Conservation (phyloP, 371 early-diverging fungal species). For the Mortierella polycephala region DNA sequence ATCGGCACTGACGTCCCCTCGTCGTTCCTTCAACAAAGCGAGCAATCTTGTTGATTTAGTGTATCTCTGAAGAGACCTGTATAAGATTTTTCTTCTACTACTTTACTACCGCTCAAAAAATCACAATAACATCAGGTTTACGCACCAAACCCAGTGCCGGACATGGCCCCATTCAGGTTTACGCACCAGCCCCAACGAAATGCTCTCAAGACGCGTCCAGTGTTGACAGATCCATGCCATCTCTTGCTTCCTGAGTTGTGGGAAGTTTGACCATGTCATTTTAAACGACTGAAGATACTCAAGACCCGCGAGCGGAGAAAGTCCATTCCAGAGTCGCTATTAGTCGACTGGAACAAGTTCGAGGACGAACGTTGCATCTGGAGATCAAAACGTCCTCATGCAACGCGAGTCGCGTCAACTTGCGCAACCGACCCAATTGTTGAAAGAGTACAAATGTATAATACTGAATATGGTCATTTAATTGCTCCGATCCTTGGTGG, state of each 20-base stretch:
- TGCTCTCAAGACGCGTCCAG: slow-evolving; percentile 26
- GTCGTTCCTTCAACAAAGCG: too few relatives aligned
- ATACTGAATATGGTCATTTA: slow-evolving; percentile 23
- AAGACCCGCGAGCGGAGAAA: slow-evolving; percentile 20
- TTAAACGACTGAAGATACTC: slow-evolving; percentile 15
- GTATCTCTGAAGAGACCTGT: background rate
- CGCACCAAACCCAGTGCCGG: slow-evolving; percentile 17
- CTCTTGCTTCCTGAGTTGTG: slow-evolving; percentile 23
- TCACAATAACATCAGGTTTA: slow-evolving; percentile 17
- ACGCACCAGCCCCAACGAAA: slow-evolving; percentile 24
- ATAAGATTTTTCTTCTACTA: background rate
- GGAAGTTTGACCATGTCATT: slow-evolving; percentile 30
- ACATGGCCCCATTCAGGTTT: slow-evolving; percentile 23
- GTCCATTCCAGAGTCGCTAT: background rate
- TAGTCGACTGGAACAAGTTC: background rate
- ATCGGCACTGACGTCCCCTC: too few relatives aligned
- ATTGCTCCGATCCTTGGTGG: background rate
- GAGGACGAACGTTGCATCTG: background rate
- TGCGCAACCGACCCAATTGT: slow-evolving; percentile 21
- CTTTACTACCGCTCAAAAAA: slow-evolving; percentile 31
- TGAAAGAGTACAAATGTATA: slow-evolving; percentile 26
- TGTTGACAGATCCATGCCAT: slow-evolving; percentile 31
- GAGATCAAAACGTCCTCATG: slow-evolving; percentile 28
- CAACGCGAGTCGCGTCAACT: slow-evolving; percentile 21
- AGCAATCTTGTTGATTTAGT: background rate